phyloP scores from a whole-genome alignment of 139 green algal genomes.

The Medakamo hakoo region DNA sequence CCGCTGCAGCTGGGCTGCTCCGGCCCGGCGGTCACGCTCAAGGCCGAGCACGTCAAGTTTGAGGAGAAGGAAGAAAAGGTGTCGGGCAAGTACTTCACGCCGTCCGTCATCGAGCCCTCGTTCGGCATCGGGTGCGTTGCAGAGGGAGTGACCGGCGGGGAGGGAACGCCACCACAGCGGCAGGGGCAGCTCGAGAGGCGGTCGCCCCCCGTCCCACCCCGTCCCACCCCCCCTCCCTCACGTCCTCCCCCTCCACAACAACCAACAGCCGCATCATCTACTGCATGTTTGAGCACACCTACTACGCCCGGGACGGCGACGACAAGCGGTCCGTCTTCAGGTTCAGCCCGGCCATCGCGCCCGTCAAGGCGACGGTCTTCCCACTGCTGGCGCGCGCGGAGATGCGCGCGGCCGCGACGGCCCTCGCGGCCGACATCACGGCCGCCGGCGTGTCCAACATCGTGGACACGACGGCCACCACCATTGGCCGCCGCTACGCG shows the following conservation, averaged over 20 bases:
- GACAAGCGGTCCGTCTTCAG: conserved; percentile 51
- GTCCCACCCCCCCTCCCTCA: too few species aligned
- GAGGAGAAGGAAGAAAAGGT: conserved; percentile 49
- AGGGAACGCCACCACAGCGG: too few species aligned
- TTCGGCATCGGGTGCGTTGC: conserved; percentile 97
- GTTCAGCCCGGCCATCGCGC: conserved; percentile 83
- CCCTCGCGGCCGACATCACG: conserved; percentile 35
- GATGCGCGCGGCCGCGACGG: conserved; percentile 38
- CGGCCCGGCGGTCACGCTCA: conserved; percentile 19
- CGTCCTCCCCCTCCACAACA: too few species aligned
- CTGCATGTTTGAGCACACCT: conserved; percentile 95
- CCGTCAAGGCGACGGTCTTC: conserved; percentile 92
- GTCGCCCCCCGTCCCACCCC: too few species aligned
- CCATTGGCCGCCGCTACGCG: conserved; percentile 70
- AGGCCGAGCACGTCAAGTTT: conserved; percentile 49
- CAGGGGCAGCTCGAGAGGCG: too few species aligned
- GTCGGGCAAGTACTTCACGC: conserved; percentile 61
- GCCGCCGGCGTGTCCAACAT: conserved; percentile 60
- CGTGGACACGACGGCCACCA: conserved; percentile 75
- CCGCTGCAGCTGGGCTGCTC: conserved; percentile 7
- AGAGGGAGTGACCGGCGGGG: too few species aligned
- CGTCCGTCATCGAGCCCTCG: conserved; percentile 93
- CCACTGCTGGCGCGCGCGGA: conserved; percentile 55
- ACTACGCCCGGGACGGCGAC: conserved; percentile 65
- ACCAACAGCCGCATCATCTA: conserved; percentile 99